Conservation (phyloP, 495 filamentous ascomycete species). For the Trichoderma asperelloides region DNA sequence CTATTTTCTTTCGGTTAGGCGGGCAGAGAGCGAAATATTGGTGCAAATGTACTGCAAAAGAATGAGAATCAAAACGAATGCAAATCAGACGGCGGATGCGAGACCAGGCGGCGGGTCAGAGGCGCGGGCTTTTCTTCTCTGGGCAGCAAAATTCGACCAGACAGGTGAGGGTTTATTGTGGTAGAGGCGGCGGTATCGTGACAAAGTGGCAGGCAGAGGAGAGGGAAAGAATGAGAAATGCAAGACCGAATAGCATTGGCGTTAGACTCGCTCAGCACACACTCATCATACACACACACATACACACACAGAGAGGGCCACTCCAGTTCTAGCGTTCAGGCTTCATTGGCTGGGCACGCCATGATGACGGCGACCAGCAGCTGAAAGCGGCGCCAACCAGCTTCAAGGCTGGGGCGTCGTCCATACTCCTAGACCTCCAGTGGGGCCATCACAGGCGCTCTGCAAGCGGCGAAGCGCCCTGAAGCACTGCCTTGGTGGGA, state of each 20-base stretch:
- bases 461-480: neutral
- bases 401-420: neutral
- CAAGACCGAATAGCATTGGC: neutral
- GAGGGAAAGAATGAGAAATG: neutral
- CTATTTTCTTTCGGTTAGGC: neutral
- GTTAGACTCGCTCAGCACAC: no score
- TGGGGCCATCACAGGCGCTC: neutral
- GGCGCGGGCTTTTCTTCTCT: neutral
- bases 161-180: constrained; percentile 3
- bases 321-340: neutral
- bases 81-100: neutral
- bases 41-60: neutral
- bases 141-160: neutral
- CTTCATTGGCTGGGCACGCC: neutral
- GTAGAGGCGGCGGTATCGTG: constrained; percentile 6
- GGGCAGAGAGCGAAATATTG: neutral
- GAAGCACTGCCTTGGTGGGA: neutral
- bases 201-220: neutral
- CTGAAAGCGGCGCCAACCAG: constrained; percentile 2
- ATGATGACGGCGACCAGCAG: constrained; percentile 1
- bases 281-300: neutral
- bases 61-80: neutral
- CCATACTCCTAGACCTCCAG: neutral
- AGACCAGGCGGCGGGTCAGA: neutral
- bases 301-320: neutral